These are phyloP conservation scores for Calamus simplicifolius DNA, from an alignment of 176 grass and related monocot species.

Conservation along the genomic window DNA sequence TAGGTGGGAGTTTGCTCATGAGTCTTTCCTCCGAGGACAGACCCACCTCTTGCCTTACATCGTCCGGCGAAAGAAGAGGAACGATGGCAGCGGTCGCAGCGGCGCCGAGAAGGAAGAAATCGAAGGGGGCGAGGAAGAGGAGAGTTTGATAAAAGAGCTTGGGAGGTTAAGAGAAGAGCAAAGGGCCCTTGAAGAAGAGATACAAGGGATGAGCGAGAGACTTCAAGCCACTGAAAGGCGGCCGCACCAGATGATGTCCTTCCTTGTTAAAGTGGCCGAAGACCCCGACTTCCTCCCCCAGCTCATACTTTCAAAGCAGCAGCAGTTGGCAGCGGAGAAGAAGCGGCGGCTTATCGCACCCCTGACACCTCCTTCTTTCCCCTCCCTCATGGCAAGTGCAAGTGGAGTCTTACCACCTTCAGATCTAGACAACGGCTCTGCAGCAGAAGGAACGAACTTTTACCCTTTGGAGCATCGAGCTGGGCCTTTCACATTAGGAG, in stretches of 20 bases:
- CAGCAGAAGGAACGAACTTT: no score
- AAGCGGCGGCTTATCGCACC: conserved; percentile 25
- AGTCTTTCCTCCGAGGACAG: conserved; percentile 57
- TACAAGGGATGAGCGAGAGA: conserved; percentile 42
- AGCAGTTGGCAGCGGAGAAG: conserved; percentile 12
- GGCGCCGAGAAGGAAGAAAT: neutral
- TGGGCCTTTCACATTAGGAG: no score
- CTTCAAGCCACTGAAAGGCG: conserved; percentile 47
- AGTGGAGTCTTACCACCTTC: no score
- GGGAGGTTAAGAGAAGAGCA: conserved; percentile 44
- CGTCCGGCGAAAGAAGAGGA: conserved; percentile 39
- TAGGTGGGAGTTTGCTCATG: conserved; percentile 73
- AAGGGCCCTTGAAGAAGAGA: conserved; percentile 41
- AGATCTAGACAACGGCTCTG: no score
- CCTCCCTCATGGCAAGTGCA: neutral
- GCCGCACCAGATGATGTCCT: conserved; percentile 56
- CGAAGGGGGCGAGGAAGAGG: neutral
- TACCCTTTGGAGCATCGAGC: no score
- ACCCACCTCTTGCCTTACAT: conserved; percentile 49
- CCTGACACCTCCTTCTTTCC: neutral
- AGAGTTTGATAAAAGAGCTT: conserved; percentile 32
- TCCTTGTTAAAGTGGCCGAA: conserved; percentile 35
- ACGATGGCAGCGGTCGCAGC: neutral
- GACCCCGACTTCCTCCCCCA: conserved; percentile 35
- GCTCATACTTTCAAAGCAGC: conserved; percentile 19